phyloP scores from a whole-genome alignment of 2,329 filamentous ascomycete genomes.

The Talaromyces sp. region DNA sequence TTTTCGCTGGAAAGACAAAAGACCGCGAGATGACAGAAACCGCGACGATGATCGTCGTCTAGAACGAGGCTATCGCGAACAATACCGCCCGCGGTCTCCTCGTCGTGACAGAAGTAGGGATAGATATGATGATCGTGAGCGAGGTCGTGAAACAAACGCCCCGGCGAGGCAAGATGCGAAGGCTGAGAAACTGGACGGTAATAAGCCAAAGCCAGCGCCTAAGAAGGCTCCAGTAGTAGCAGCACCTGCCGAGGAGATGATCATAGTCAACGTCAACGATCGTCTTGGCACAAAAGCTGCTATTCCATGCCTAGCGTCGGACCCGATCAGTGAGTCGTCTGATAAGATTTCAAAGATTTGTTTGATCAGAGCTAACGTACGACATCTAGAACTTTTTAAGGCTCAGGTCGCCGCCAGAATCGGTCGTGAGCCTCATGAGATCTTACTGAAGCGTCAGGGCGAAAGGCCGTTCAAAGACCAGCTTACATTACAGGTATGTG shows the following conservation, averaged over 20 bases:
- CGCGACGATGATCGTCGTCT: constrained; percentile 47
- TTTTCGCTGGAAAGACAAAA: constrained; percentile 51
- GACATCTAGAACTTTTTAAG: constrained; percentile 66
- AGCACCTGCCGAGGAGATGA: constrained; percentile 69
- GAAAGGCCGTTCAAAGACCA: constrained; percentile 92
- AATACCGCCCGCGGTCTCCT: constrained; percentile 36
- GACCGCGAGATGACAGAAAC: constrained; percentile 51
- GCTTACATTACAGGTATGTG: constrained; percentile 57
- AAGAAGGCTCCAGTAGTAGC: constrained; percentile 35
- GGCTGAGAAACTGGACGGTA: constrained; percentile 40
- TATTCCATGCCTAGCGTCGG: constrained; percentile 82
- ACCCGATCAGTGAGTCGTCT: constrained; percentile 62
- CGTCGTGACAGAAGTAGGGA: constrained; percentile 39
- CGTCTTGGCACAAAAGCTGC: constrained; percentile 93
- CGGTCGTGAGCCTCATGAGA: constrained; percentile 84
- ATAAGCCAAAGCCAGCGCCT: constrained; percentile 41
- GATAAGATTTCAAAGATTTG: constrained; percentile 16
- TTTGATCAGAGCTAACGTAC: constrained; percentile 6
- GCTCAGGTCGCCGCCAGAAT: constrained; percentile 86
- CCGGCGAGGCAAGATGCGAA: constrained; percentile 16
- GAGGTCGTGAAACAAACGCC: constrained; percentile 26
- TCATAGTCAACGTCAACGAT: constrained; percentile 91
- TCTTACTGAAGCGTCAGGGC: constrained; percentile 85
- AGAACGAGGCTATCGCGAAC: constrained; percentile 52
- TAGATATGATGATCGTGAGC: constrained; percentile 25